Evolutionary conservation across 768 basidiomycete species (phyloP).

Genomic region (Lactarius akahatsu): DNA sequence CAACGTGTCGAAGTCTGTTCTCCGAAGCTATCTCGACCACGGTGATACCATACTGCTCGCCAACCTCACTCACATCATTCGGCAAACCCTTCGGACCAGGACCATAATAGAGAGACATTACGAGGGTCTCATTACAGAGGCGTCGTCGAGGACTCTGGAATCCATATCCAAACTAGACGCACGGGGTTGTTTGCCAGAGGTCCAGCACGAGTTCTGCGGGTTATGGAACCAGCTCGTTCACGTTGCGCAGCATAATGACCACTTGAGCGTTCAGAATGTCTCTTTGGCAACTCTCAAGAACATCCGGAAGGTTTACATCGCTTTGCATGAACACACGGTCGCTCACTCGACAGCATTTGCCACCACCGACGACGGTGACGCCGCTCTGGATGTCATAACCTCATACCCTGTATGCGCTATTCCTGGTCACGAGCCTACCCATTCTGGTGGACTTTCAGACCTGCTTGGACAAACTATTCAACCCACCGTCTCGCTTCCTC

Average conservation of each 20-base stretch:
- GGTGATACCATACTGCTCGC: background rate
- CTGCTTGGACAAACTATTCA: background rate
- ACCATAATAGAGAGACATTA: background rate
- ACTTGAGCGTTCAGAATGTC: background rate
- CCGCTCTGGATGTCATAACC: background rate
- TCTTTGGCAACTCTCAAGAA: constrained; percentile 5
- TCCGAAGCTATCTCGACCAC: background rate
- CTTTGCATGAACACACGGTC: background rate
- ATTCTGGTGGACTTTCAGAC: background rate
- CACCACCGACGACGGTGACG: background rate
- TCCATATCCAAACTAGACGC: constrained; percentile 1
- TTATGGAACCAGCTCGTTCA: constrained; percentile 5
- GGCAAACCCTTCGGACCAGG: background rate
- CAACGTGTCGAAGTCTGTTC: background rate
- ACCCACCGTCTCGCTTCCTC: background rate
- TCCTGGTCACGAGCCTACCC: background rate
- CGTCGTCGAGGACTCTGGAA: constrained; percentile 1
- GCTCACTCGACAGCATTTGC: background rate
- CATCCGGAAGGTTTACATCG: constrained; percentile 10
- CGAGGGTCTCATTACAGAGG: background rate
- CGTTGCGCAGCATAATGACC: background rate
- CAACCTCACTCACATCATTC: constrained; percentile 1
- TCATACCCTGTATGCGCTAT: background rate
- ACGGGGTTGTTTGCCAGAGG: background rate
- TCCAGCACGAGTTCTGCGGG: constrained; percentile 10